Evolutionary conservation across 2,329 filamentous ascomycete genomes (phyloP), one percentile per base, ranked within the genome.

Genomic region (Parastagonospora nodorum): DNA sequence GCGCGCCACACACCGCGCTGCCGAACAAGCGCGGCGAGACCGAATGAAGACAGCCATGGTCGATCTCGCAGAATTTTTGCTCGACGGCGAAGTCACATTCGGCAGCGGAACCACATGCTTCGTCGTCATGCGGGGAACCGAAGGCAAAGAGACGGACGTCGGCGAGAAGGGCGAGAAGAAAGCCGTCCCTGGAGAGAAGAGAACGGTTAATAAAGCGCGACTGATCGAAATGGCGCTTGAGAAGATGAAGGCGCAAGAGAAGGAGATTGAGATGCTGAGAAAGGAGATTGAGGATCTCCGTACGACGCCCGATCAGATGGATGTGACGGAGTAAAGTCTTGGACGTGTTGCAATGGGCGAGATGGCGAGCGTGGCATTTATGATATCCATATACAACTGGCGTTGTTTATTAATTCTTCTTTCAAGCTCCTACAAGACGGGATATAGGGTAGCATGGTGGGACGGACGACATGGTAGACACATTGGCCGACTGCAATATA

Each of bases 21-120:
- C 66, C 2, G 66, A 68, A 48, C 66, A 68, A n/a, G 66, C 66
- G 10, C 63, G 66, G 9, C 63, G 66, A n/a, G 66, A 68, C 38
- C 51, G 66, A 16, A 68, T 68, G 66, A 68, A 68, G 30, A 63
- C 51, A 1, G 66, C 64, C n/a, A 67, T 68, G 66, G 63, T 68
- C 1, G 64, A 68, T 14, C 32, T 68, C 2, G 66, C 64, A 2
- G 66, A 68, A 15, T 67, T 66, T 11, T 11, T 68, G 32, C 57
- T 68, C 2, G 66, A 67, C 19, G 66, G 66, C 32, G 66, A 68
- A 50, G 66, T 68, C 9, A 68, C 66, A 6, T 68, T 68, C 49
- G 66, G 66, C 1, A 65, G 55, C 2, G 66, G 66, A 1, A 68
- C 66, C 8, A 68, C 61, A 32, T 68, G 66, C 53, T 68, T 68